Evolutionary conservation across 345 rosid species (phyloP), one percentile per base, ranked within the genome.

Genomic region (Heritiera fomes): DNA sequence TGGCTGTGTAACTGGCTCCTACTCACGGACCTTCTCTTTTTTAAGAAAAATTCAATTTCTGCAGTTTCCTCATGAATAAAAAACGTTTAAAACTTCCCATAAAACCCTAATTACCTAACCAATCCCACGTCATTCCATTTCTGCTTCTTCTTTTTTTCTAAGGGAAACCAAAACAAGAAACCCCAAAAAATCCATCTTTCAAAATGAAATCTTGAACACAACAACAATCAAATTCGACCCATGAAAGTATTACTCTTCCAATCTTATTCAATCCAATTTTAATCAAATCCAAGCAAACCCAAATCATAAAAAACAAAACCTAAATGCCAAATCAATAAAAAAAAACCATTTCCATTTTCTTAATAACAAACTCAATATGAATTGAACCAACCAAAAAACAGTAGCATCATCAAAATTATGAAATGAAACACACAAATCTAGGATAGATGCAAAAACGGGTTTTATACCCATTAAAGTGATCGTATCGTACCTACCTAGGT

Each of bases 241-340:
- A 47, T 18, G 46, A 40, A 72, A 17, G 15, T 34, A 55, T 10
- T 14, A 17, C n/a, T 34, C 63, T 34, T 18, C 47, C 5, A 62
- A 73, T 38, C 76, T 55, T 38, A 73, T 38, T 6, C 76, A n/a
- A 56, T 38, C 46, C 76, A 38, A 38, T 72, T 6, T 55, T 1
- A 40, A 73, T 0, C 32, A 73, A 34, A 73, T 73, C 15, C 15
- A 8, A 4, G 2, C 28, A 30, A 52, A 15, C 46, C 41, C 61
- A 52, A 52, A 71, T 9, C 8, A 32, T 15, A 6, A 30, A 13
- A 2, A 50, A 13, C 55, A 52, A 32, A 71, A 30, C 41, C 1
- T 17, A 32, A 17, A 52, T 8, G 6, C 61, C 28, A 18, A 53
- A 17, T 15, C 41, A 71, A 52, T 2, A 71, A 52, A 32, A 32